Evolutionary conservation across 176 grass and related monocot species (phyloP), one percentile per base, ranked within the genome.

Genomic region (Triticum timopheevii): DNA sequence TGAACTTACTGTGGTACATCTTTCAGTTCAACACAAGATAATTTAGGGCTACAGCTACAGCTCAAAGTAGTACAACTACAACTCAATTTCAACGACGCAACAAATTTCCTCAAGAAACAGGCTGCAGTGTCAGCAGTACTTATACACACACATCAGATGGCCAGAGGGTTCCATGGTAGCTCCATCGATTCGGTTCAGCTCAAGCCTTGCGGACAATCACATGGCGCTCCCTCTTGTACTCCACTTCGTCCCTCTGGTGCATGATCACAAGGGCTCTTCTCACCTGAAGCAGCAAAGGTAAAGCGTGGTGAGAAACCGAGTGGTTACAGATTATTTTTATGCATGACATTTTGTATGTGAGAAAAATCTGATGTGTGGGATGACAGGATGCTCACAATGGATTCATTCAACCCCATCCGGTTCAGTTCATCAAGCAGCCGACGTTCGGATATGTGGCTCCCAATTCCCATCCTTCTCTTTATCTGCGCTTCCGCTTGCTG

Each of bases 401-500:
- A 94, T 74, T 99, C 97, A 0, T 99, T 99, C 89, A 99, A 87
- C 78, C 97, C 97, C 94, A 99, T 96, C 72, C 97, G 87, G 7
- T 22, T 77, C 40, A 99, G 87, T 33, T 99, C 92, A 40, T 96
- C 97, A 0, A 96, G 88, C 56, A 99, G 84, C 13, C 97, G 84
- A 2, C 97, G 92, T 44, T 96, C 97, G 2, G 97, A 99, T 38
- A 99, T 91, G 84, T 94, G 97, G 87, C 92, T 96, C 80, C 97
- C 94, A 17, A 99, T 99, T 33, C 97, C 97, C 92, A 99, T 96
- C 81, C 97, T 90, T 84, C 94, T 93, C 80, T 96, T 99, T 88
- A 99, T 96, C 80, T 99, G 97, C 17, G 92, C 67, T 65, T 96
- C 97, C 10, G 94, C 97, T 99, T 99, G 94, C 97, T 99, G 81